Evolutionary conservation across 805 yeast genomes (phyloP).

Genomic region (Pichia thaimueangensis): DNA sequence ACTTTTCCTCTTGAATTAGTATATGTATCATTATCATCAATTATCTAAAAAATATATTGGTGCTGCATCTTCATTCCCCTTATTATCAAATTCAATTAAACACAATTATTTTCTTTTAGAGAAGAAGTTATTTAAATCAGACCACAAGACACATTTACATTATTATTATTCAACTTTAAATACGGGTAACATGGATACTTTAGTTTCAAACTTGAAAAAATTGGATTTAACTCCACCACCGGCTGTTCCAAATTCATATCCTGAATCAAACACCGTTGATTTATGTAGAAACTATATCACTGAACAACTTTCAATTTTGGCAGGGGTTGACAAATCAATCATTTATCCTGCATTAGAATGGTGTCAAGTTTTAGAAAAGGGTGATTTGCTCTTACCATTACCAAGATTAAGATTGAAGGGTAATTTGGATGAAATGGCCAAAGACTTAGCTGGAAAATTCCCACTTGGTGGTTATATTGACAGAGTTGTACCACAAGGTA

Average conservation of each 20-base stretch:
- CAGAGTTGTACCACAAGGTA: slow-evolving; percentile 77
- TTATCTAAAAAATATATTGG: not conserved
- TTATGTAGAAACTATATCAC: slow-evolving; percentile 86
- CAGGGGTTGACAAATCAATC: slow-evolving; percentile 62
- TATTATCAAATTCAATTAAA: no score
- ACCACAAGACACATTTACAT: no score
- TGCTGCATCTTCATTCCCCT: not conserved
- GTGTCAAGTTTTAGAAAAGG: slow-evolving; percentile 80
- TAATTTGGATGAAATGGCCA: slow-evolving; percentile 68
- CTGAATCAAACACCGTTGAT: slow-evolving; percentile 77
- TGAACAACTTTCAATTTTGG: slow-evolving; percentile 62
- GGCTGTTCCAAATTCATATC: slow-evolving; percentile 53
- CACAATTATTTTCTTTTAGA: no score
- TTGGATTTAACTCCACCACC: slow-evolving; percentile 35
- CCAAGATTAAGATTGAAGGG: slow-evolving; percentile 87
- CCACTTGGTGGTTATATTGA: slow-evolving; percentile 64
- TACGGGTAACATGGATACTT: slow-evolving; percentile 14
- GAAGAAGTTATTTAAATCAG: no score
- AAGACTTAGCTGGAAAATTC: slow-evolving; percentile 73
- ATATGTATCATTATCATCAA: not conserved
- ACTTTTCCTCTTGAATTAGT: not conserved
- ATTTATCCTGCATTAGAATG: slow-evolving; percentile 85
- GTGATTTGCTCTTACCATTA: slow-evolving; percentile 86
- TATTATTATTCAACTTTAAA: slow-evolving; percentile 3
- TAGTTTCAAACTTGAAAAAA: slow-evolving; percentile 21